Evolutionary conservation across 495 filamentous ascomycete species (phyloP), one percentile per base, ranked within the genome.

Genomic region (Penicillium nucicola): DNA sequence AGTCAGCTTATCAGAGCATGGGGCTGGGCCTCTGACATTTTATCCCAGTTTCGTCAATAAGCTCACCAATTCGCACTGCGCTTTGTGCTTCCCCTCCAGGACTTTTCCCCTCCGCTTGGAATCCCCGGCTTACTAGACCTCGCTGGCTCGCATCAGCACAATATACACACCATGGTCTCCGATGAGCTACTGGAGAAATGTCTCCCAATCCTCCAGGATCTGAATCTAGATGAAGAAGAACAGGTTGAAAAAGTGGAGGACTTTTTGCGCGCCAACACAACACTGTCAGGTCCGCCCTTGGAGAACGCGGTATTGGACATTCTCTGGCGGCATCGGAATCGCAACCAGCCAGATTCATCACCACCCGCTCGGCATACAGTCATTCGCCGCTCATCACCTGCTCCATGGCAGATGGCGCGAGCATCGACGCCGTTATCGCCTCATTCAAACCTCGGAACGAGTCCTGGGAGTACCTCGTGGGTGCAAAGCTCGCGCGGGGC

Each of bases 221-320:
- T 82, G 50, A 76, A 69, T 45, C 72, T 96, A 19, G 89, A 95
- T 55, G 95, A 97, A 58, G 95, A 99, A 64, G 95, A 97, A 53
- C 95, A 91, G 75, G 88, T 86, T 3, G 95, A 99, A 67, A 91
- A 86, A 70, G 76, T 96, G 42, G 90, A 96, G 65, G 89, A 92
- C 55, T 76, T 95, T 17, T 76, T 97, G 52, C 84, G 84, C 67
- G 84, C 83, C 48, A 85, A 90, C 70, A 90, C 89, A 6, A 79
- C 78, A 13, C 71, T 97, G 45, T 80, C 77, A 9, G 92, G 90
- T n/a, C 70, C 84, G 53, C 73, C 84, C 14, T 77, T 99, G 37
- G 95, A 97, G 65, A 91, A 96, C 75, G 86, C 87, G 31, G 83
- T 97, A 17, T 79, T 99, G 44, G 90, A 96, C 67, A 84, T 90